A percentile compares a stretch with the other conserved stretches of the same genome.
Conservation (phyloP, 805 yeast species). For the Schwanniomyces vanrijiae region DNA sequence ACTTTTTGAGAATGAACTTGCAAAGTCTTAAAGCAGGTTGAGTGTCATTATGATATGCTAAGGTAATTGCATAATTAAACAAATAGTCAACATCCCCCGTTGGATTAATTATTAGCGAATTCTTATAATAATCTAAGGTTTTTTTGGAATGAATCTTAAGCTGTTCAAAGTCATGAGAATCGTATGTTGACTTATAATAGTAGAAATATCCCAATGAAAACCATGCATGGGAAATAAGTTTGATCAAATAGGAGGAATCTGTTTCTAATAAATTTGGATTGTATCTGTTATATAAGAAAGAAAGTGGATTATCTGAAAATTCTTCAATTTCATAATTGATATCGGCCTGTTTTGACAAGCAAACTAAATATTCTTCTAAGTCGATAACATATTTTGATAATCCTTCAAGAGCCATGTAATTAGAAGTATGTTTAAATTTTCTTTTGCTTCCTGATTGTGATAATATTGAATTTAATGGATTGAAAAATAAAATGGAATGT, state of each 20-base stretch:
- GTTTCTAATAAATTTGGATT: slow-evolving; percentile 29
- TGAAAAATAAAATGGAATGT: slow-evolving; percentile 31
- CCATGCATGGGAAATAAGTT: slow-evolving; percentile 37
- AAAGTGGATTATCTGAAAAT: slow-evolving; percentile 17
- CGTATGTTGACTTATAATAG: slow-evolving; percentile 26
- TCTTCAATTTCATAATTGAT: slow-evolving; percentile 27
- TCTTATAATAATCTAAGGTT: slow-evolving; percentile 29
- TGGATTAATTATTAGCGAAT: slow-evolving; percentile 35
- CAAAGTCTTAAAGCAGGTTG: slow-evolving; percentile 45
- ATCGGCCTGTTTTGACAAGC: slow-evolving; percentile 20
- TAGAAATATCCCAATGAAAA: slow-evolving; percentile 31
- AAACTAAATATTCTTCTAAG: slow-evolving; percentile 24
- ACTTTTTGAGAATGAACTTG: slow-evolving; percentile 48
- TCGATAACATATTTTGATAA: slow-evolving; percentile 16
- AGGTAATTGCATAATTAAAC: slow-evolving; percentile 47
- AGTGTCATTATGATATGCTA: slow-evolving; percentile 45
- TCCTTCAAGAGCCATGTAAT: slow-evolving; percentile 17
- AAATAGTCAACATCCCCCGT: slow-evolving; percentile 29
- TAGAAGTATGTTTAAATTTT: slow-evolving; percentile 26
- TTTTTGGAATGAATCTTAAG: slow-evolving; percentile 15
- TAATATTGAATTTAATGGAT: slow-evolving; percentile 32
- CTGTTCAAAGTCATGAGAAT: slow-evolving; percentile 18
- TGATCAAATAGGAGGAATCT: slow-evolving; percentile 26
- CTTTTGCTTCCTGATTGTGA: slow-evolving; percentile 9
- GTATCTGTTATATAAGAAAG: slow-evolving; percentile 36